These are phyloP conservation scores for Beauveria bassiana DNA, from an alignment of 2,329 filamentous ascomycete species.

Conservation along the genomic window DNA sequence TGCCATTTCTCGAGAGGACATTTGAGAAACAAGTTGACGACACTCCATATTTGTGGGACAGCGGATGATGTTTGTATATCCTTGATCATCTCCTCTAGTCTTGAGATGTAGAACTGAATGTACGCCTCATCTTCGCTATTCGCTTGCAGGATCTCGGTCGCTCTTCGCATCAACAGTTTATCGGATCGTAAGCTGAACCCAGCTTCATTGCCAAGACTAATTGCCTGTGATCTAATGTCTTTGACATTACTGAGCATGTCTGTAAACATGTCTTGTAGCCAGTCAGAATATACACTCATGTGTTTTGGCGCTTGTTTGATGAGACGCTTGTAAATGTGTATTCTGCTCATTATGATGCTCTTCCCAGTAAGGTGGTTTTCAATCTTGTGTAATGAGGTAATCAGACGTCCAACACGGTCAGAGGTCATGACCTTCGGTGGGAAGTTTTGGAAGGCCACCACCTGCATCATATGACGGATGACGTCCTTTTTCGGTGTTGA, in stretches of 20 bases:
- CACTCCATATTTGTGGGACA: conserved; percentile 85
- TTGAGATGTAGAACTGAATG: conserved; percentile 59
- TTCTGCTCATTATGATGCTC: conserved; percentile 67
- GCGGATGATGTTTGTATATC: conserved; percentile 42
- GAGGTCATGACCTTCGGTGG: conserved; percentile 63
- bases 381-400: conserved; percentile 64
- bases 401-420: conserved; percentile 61
- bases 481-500: conserved; percentile 63
- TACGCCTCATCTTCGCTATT: conserved; percentile 49
- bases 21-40: conserved; percentile 70
- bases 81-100: conserved; percentile 61
- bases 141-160: conserved; percentile 55
- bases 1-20: conserved; percentile 61
- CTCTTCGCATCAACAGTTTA: conserved; percentile 55
- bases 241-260: conserved; percentile 73
- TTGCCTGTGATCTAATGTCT: conserved; percentile 68
- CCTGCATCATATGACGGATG: conserved; percentile 69
- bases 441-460: conserved; percentile 76
- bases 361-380: conserved; percentile 70
- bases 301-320: conserved; percentile 60
- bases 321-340: conserved; percentile 72
- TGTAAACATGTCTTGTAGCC: conserved; percentile 75
- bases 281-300: conserved; percentile 67
- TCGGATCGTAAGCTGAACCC: conserved; percentile 64
- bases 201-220: conserved; percentile 65